These are phyloP conservation scores for Uromyces viciae-fabae DNA, from an alignment of 1,284 basidiomycete species.

Conservation along the genomic window DNA sequence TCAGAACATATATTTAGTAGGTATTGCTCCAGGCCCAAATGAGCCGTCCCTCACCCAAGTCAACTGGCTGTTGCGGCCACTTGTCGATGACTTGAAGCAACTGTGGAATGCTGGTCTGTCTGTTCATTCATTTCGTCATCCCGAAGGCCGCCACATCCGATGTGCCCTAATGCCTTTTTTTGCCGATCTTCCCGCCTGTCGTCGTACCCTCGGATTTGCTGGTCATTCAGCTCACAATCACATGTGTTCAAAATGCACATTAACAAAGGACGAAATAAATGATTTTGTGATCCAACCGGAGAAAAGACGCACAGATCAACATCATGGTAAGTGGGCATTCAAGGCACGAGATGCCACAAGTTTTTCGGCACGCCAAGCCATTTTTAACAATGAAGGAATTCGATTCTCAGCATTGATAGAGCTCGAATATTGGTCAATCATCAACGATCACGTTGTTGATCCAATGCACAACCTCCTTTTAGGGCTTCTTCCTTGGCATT, in stretches of 20 bases:
- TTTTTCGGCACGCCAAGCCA: neutral
- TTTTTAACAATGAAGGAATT: constrained; percentile 2
- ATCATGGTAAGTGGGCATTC: neutral
- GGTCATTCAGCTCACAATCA: neutral
- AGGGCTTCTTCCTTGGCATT: constrained; percentile 14
- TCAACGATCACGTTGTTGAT: constrained; percentile 19
- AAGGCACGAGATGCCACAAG: neutral
- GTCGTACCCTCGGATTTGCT: constrained; percentile 15
- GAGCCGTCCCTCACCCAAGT: constrained; percentile 23
- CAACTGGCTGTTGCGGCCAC: constrained; percentile 3
- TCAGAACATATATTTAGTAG: constrained; percentile 12
- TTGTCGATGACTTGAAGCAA: neutral
- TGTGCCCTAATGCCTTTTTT: constrained; percentile 38
- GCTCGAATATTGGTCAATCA: constrained; percentile 21
- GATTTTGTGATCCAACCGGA: neutral
- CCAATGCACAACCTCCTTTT: constrained; percentile 22
- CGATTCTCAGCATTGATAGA: neutral
- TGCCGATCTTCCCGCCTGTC: constrained; percentile 45
- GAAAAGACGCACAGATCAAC: neutral
- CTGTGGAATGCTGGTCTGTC: constrained; percentile 53
- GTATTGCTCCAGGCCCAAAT: constrained; percentile 23
- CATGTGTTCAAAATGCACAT: constrained; percentile 39
- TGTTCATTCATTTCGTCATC: neutral
- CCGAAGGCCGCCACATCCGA: neutral
- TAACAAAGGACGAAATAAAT: constrained; percentile 2